Evolutionary conservation across 805 yeast species (phyloP).

Genomic region (Ogataea ramenticola): DNA sequence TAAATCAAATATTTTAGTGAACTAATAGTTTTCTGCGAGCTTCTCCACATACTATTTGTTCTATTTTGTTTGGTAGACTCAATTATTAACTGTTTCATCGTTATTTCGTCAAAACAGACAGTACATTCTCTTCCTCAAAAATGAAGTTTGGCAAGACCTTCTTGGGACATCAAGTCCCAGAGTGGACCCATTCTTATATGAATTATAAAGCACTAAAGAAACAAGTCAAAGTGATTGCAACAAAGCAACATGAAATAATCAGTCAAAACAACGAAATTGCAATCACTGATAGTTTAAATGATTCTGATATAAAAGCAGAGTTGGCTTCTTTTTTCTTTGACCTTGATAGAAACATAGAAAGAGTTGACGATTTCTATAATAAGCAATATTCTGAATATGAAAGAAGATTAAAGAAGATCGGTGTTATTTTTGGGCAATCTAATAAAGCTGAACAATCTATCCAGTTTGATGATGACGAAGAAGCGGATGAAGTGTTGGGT

Average conservation of each 20-base stretch:
- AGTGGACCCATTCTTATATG: constrained; percentile 80
- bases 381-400: constrained; percentile 68
- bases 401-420: constrained; percentile 50
- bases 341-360: constrained; percentile 74
- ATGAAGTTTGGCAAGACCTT: constrained; percentile 84
- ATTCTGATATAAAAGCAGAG: constrained; percentile 36
- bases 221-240: constrained; percentile 59
- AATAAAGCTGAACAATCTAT: constrained; percentile 1
- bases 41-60: neutral
- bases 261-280: constrained; percentile 13
- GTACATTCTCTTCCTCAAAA: neutral
- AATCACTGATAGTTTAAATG: constrained; percentile 26
- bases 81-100: neutral
- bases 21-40: no score
- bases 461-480: constrained; percentile 36
- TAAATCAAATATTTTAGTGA: no score
- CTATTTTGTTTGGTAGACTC: neutral
- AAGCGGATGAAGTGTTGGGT: constrained; percentile 54
- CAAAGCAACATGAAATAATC: constrained; percentile 30
- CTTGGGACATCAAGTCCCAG: constrained; percentile 84
- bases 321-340: constrained; percentile 67
- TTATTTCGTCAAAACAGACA: neutral
- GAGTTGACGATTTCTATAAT: constrained; percentile 73
- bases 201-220: constrained; percentile 82
- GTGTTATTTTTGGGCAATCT: constrained; percentile 26